A percentile compares a stretch with the other conserved stretches of the same genome.
Conservation (phyloP, 257 asterid species). For the Mitragyna speciosa region DNA sequence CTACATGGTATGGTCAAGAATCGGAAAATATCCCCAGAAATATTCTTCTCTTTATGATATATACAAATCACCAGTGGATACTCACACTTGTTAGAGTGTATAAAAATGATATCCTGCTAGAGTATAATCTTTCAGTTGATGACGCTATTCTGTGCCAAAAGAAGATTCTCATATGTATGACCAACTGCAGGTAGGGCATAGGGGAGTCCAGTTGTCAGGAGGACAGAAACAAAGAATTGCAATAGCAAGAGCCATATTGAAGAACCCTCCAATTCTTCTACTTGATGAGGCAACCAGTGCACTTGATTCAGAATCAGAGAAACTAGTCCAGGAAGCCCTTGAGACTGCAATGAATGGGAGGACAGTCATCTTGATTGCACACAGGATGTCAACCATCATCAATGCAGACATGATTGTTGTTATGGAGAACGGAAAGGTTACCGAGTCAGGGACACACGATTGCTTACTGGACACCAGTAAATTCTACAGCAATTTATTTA, state of each 20-base stretch:
- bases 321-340: constrained; percentile 78
- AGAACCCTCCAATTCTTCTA: constrained; percentile 74
- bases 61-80: neutral
- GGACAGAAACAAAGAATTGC: constrained; percentile 94
- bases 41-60: neutral
- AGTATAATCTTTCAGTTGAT: neutral
- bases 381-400: constrained; percentile 72
- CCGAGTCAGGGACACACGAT: constrained; percentile 60
- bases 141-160: constrained; percentile 10
- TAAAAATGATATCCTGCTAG: too few relatives aligned
- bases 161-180: constrained; percentile 20
- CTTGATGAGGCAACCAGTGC: constrained; percentile 95
- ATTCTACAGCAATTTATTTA: constrained; percentile 59
- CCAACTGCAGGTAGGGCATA: constrained; percentile 61
- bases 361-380: constrained; percentile 80
- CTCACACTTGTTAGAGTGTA: neutral
- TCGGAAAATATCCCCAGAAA: neutral
- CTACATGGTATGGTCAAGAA: neutral
- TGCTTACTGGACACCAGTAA: constrained; percentile 40
- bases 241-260: constrained; percentile 79
- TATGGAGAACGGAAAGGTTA: constrained; percentile 62
- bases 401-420: constrained; percentile 70
- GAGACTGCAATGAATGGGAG: constrained; percentile 75
- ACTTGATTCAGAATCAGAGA: constrained; percentile 85
- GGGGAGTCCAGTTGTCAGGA: constrained; percentile 86